Conservation (phyloP, 805 yeast species). For the Starmerella bombi region DNA sequence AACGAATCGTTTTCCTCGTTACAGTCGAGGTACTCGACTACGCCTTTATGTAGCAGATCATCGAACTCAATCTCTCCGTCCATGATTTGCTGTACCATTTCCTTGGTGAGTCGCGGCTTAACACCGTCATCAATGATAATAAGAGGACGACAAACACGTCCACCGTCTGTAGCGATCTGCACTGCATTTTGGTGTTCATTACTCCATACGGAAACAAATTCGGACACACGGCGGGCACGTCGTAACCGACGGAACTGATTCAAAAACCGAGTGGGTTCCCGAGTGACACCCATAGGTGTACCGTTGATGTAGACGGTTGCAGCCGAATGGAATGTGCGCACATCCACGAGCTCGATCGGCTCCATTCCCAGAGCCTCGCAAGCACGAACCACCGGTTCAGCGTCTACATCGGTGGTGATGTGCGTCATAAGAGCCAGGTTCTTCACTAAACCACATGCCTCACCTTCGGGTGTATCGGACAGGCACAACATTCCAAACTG, state of each 20-base stretch:
- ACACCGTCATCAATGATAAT: conserved; percentile 56
- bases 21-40: conserved; percentile 91
- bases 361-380: conserved; percentile 84
- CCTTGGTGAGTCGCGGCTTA: conserved; percentile 51
- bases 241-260: conserved; percentile 63
- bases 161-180: conserved; percentile 98
- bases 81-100: conserved; percentile 51
- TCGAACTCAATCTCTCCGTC: conserved; percentile 75
- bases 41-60: conserved; percentile 70
- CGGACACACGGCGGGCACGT: conserved; percentile 74
- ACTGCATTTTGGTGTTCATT: conserved; percentile 86
- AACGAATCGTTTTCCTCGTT: conserved; percentile 92
- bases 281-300: conserved; percentile 80
- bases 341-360: conserved; percentile 65
- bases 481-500: conserved; percentile 99
- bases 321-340: conserved; percentile 60
- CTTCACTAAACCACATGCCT: conserved; percentile 97
- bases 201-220: conserved; percentile 79
- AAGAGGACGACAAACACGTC: conserved; percentile 92
- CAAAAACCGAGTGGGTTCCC: conserved; percentile 77
- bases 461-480: conserved; percentile 99
- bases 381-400: conserved; percentile 64
- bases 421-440: conserved; percentile 97
- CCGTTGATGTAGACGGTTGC: conserved; percentile 86
- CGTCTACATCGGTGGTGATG: conserved; percentile 96